A percentile compares a stretch with the other conserved stretches of the same genome.
Evolutionary conservation across 345 rosid species (phyloP).

Genomic region (Citrus mangshanensis): DNA sequence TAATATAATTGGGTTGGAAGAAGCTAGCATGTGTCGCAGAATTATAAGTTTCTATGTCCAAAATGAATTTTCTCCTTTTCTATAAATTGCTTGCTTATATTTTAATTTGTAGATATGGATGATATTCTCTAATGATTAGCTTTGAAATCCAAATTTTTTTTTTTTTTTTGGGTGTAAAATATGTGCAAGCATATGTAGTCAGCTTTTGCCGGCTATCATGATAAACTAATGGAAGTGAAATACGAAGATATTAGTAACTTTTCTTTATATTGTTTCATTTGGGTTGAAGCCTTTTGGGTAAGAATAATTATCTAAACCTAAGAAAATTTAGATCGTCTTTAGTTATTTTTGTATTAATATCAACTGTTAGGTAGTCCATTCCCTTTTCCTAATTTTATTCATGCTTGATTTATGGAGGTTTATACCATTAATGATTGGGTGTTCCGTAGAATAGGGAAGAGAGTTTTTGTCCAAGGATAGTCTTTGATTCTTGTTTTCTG

Average conservation of each 20-base stretch:
- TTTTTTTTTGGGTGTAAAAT: not conserved
- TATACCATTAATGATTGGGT: not conserved
- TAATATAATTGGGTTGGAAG: not conserved
- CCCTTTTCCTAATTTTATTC: not conserved
- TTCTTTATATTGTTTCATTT: not conserved
- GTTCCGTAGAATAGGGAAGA: not conserved
- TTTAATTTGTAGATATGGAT: not conserved
- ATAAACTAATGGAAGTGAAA: not conserved
- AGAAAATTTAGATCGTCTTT: not conserved
- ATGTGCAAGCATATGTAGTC: not conserved
- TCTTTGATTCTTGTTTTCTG: constrained; percentile 8
- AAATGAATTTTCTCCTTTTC: not conserved
- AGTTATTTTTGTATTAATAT: not conserved
- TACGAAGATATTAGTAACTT: not conserved
- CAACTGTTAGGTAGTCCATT: not conserved
- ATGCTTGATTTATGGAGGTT: not conserved
- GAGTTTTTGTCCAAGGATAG: not conserved
- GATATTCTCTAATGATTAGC: not conserved
- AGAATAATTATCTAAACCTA: not conserved
- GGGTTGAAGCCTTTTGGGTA: not conserved
- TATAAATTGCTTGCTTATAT: not conserved
- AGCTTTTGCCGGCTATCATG: not conserved
- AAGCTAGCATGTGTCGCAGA: not conserved
- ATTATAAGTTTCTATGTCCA: not conserved
- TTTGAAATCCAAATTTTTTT: not conserved